Evolutionary conservation across 306 rosid genomes (phyloP), one percentile per base, ranked within the genome.

Genomic region (Dryas octopetala): DNA sequence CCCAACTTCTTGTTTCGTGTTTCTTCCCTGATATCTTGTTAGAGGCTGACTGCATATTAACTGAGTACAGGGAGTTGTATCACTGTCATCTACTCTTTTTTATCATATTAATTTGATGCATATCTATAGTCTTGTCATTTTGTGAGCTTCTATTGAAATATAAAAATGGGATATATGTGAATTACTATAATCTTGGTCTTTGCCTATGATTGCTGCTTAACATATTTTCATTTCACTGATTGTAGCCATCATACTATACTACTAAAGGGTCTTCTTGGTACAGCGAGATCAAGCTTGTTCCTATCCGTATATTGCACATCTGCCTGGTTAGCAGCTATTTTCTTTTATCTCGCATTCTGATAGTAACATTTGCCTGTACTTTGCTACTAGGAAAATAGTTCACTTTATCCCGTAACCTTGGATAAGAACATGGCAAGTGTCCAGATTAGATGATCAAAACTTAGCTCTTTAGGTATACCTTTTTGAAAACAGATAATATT

Each of bases 221-320:
- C 9, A 64, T 53, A 70, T 70, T 41, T 81, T 52, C 49, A 71
- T 71, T 71, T 76, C 13, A 73, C 70, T 81, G 64, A 66, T 16
- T 84, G 90, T 92, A 96, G 99, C 85, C 90, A 94, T 13, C 61
- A 44, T 77, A 79, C 86, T 57, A 88, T 96, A 81, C 75, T 96
- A 54, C 86, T 87, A 43, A 96, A 91, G 76, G 92, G 92, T 80
- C 88, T 95, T 79, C 57, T 92, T 57, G 99, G 97, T 76, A 96
- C 99, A 53, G 91, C 97, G 45, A 86, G 98, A 82, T 96, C 99
- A 84, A 96, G 99, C 88, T 83, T 96, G 87, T 96, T 95, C 81
- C 92, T 96, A 28, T 92, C 99, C 19, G 88, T 71, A 47, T 92
- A 96, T 75, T 96, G 98, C 52, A 51, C 99, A 63, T 90, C 98